These are phyloP conservation scores for Starmerella bombicola DNA, from an alignment of 805 yeast species.

Conservation along the genomic window DNA sequence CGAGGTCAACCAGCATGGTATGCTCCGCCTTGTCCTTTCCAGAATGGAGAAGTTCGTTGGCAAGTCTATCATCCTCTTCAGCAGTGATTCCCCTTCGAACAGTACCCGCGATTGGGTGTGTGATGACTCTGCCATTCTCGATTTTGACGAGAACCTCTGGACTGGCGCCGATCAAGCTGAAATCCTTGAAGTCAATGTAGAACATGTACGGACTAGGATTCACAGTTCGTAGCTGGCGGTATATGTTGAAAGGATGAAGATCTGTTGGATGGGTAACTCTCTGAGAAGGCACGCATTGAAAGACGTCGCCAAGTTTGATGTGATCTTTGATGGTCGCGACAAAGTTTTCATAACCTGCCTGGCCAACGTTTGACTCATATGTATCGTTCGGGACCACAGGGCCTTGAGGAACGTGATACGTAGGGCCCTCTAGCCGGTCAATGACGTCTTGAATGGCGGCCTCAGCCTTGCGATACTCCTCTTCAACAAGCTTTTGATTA, in stretches of 20 bases:
- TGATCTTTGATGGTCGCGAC: constrained; percentile 66
- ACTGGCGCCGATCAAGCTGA: constrained; percentile 94
- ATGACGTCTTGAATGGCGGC: constrained; percentile 40
- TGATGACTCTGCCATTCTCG: constrained; percentile 66
- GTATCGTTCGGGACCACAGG: constrained; percentile 54
- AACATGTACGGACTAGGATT: constrained; percentile 97
- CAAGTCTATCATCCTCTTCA: constrained; percentile 82
- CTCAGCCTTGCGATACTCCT: constrained; percentile 48
- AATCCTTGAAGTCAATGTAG: constrained; percentile 68
- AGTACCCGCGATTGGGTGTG: constrained; percentile 98
- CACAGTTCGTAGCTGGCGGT: constrained; percentile 85
- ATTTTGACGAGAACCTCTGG: constrained; percentile 87
- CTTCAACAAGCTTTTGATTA: constrained; percentile 36
- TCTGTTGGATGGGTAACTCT: constrained; percentile 91
- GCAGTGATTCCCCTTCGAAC: constrained; percentile 78
- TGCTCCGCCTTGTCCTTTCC: constrained; percentile 95
- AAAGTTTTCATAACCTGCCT: constrained; percentile 80
- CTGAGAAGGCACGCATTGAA: constrained; percentile 98
- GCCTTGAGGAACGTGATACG: constrained; percentile 53
- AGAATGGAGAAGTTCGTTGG: constrained; percentile 57
- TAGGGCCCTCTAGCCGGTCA: constrained; percentile 30
- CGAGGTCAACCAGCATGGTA: constrained; percentile 95
- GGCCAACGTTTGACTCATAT: constrained; percentile 82
- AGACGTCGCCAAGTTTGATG: constrained; percentile 81
- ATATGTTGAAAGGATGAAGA: constrained; percentile 90